Evolutionary conservation across 169 alveolate species (phyloP), one percentile per base, ranked within the genome.

Genomic region (Eimeria falciformis): DNA sequence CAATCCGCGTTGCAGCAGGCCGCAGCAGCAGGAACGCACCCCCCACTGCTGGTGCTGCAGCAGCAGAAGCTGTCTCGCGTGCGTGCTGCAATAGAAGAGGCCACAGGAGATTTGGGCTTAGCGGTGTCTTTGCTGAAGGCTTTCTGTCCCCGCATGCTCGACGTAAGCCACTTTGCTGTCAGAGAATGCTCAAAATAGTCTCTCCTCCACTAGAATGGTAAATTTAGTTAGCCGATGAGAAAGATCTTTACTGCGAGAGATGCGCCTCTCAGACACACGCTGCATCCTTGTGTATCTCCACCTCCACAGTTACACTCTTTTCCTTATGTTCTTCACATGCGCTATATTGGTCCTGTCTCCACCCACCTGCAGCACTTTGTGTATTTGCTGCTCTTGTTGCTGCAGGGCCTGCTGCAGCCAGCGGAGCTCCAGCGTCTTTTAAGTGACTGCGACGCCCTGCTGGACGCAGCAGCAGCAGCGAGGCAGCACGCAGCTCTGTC

Each of bases 21-120:
- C 29, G 75, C 89, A 7, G 12, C 58, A 18, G 75, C 23, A 81
- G 77, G 46, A 45, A 6, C 29, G 25, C 77, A 81, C 56, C 89
- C 89, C 53, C 89, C 89, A 33, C 53, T 53, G 53, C 77, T 81
- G 62, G 89, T 81, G 56, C 89, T 55, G 46, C 89, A 81, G 40
- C 89, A 81, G 89, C 89, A 81, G 77, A 71, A 55, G 77, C 89
- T 81, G 11, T 81, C 89, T 18, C 89, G 89, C 25, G 89, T 73
- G 12, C 89, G 89, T 33, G 89, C 89, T 33, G 89, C 89, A 25
- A 81, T 81, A 33, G 89, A 81, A 56, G 89, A 81, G 37, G 89
- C 89, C 46, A 55, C 75, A 50, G 75, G 89, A 23, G 89, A 81
- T 43, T 81, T 81, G 75, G 89, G 89, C 11, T 21, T 81, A 53